Evolutionary conservation across 2,329 filamentous ascomycete species (phyloP).

Genomic region (Tricladium varicosporioides): DNA sequence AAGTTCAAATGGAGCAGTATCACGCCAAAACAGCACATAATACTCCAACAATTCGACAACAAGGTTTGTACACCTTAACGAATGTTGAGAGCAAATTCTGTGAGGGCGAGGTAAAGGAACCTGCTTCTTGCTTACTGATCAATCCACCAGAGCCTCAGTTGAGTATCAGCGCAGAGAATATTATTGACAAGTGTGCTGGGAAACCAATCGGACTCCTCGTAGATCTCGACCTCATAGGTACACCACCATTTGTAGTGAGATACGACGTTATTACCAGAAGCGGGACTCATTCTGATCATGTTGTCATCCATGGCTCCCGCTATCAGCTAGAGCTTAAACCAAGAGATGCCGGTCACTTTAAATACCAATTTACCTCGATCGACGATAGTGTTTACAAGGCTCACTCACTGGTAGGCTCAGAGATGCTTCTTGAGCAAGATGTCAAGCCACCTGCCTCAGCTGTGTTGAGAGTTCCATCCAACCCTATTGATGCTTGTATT

Average conservation of each 20-base stretch:
- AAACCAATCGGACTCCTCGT: slow-evolving; percentile 89
- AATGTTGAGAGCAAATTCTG: slow-evolving; percentile 79
- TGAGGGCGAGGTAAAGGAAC: slow-evolving; percentile 84
- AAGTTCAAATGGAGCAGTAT: slow-evolving; percentile 56
- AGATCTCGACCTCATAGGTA: slow-evolving; percentile 85
- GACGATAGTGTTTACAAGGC: slow-evolving; percentile 78
- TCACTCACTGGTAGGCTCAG: slow-evolving; percentile 58
- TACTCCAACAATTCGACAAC: slow-evolving; percentile 66
- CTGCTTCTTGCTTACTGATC: slow-evolving; percentile 86
- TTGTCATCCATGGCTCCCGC: slow-evolving; percentile 67
- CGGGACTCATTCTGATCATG: slow-evolving; percentile 42
- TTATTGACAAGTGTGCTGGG: slow-evolving; percentile 92
- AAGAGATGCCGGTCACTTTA: slow-evolving; percentile 76
- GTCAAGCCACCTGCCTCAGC: slow-evolving; percentile 92
- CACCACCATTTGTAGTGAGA: slow-evolving; percentile 81
- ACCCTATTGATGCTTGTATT: slow-evolving; percentile 70
- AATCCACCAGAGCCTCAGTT: slow-evolving; percentile 88
- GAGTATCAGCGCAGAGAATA: slow-evolving; percentile 70
- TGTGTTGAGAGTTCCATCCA: slow-evolving; percentile 56
- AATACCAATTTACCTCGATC: slow-evolving; percentile 79
- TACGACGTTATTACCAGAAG: slow-evolving; percentile 69
- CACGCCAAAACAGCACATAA: slow-evolving; percentile 61
- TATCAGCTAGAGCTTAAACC: slow-evolving; percentile 85
- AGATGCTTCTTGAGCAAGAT: slow-evolving; percentile 74
- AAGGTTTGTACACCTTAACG: slow-evolving; percentile 84